Conservation (phyloP, 2,329 filamentous ascomycete species). For the Colletotrichum brevisporum region DNA sequence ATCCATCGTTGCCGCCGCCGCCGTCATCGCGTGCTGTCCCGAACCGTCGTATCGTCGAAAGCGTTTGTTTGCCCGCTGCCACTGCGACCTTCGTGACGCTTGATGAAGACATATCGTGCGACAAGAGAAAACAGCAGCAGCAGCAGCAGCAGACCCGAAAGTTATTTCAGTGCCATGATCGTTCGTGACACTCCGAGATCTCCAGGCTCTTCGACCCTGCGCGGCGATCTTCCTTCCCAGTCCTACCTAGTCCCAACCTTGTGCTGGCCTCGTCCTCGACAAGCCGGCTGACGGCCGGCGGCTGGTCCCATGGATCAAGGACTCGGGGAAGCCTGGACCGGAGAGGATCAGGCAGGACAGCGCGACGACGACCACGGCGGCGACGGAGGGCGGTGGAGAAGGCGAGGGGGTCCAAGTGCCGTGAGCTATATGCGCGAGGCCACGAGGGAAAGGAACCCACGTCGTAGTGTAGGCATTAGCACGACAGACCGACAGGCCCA, state of each 20-base stretch:
- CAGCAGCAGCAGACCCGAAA: background rate
- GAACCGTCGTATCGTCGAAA: constrained; percentile 10
- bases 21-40: background rate
- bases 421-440: constrained; percentile 25
- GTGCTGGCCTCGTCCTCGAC: background rate
- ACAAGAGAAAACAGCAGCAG: background rate
- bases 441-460: constrained; percentile 14
- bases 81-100: constrained; percentile 22
- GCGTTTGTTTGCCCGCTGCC: constrained; percentile 8
- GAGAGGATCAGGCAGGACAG: constrained; percentile 23
- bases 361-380: constrained; percentile 12
- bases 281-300: constrained; percentile 1
- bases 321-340: constrained; percentile 27
- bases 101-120: background rate
- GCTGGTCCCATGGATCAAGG: constrained; percentile 18
- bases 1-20: constrained; percentile 5
- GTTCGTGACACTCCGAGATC: constrained; percentile 17
- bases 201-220: constrained; percentile 4
- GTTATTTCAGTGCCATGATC: constrained; percentile 2
- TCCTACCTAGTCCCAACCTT: constrained; percentile 10
- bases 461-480: constrained; percentile 12
- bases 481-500: constrained; percentile 9
- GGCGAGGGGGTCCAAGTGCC: constrained; percentile 23
- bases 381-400: constrained; percentile 26
- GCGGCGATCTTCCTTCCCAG: constrained; percentile 12